Evolutionary conservation across 352 stramenopile genomes (phyloP).

Genomic region (Phytophthora vignae): DNA sequence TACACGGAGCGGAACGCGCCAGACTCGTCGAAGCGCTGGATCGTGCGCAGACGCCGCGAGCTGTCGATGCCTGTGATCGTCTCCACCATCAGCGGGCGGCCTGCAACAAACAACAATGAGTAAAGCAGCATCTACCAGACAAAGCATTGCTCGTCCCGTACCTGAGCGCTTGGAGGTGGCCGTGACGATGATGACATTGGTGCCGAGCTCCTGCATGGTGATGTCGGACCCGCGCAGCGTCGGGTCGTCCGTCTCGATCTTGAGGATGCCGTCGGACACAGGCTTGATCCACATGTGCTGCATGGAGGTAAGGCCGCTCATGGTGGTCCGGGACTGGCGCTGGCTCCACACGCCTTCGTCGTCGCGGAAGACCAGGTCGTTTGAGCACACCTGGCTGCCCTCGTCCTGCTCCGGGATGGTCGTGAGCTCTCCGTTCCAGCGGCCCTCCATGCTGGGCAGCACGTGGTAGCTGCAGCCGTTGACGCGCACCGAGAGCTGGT

Average conservation of each 20-base stretch:
- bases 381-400: constrained; percentile 88
- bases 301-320: constrained; percentile 85
- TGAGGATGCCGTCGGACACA: constrained; percentile 87
- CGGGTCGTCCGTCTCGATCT: constrained; percentile 89
- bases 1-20: constrained; percentile 89
- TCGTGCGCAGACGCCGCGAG: constrained; percentile 80
- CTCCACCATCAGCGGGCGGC: constrained; percentile 83
- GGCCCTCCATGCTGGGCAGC: constrained; percentile 84
- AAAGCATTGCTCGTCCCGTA: constrained; percentile 10
- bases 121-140: not conserved
- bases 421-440: constrained; percentile 86
- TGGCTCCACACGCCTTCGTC: constrained; percentile 90
- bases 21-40: constrained; percentile 89
- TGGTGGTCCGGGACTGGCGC: constrained; percentile 85
- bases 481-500: constrained; percentile 87
- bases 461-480: constrained; percentile 89
- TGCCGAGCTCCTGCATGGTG: constrained; percentile 88
- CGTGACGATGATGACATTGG: constrained; percentile 85
- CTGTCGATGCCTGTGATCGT: constrained; percentile 87
- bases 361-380: constrained; percentile 82
- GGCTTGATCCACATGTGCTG: constrained; percentile 92
- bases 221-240: constrained; percentile 80
- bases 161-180: constrained; percentile 88
- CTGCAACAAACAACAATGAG: constrained; percentile 30
- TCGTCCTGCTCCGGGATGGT: constrained; percentile 81